Evolutionary conservation across 768 basidiomycete species (phyloP).

Genomic region (Royoungia palumana): DNA sequence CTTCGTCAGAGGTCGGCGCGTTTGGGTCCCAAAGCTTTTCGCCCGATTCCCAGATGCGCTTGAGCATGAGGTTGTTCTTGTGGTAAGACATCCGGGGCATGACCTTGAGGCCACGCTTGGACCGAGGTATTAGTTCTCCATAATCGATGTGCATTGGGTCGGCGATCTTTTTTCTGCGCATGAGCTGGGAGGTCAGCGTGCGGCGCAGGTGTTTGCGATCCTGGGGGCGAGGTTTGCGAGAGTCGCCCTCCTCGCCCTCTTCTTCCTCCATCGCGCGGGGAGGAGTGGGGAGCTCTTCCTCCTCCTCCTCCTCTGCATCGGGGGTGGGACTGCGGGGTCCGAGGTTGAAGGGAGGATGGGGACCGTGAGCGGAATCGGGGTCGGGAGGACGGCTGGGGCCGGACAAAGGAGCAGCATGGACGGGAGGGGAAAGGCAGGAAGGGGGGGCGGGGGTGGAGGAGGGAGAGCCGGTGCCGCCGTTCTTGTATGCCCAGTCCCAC

Average conservation of each 20-base stretch:
- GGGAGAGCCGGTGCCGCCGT: constrained; percentile 25
- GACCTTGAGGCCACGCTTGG: constrained; percentile 11
- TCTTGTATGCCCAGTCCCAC: constrained; percentile 82
- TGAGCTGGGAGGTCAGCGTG: not conserved
- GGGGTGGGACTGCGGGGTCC: constrained; percentile 17
- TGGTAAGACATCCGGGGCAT: not conserved
- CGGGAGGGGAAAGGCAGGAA: not conserved
- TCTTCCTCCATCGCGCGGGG: constrained; percentile 63
- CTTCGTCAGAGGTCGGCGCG: constrained; percentile 22
- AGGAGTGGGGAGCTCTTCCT: constrained; percentile 42
- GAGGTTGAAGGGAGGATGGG: not conserved
- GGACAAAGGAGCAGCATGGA: not conserved
- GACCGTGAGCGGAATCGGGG: not conserved
- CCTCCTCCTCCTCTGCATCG: constrained; percentile 38
- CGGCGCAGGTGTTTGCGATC: constrained; percentile 6
- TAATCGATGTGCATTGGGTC: constrained; percentile 19
- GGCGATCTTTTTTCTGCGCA: constrained; percentile 8
- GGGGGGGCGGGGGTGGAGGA: constrained; percentile 4
- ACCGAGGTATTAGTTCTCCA: constrained; percentile 11
- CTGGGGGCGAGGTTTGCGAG: constrained; percentile 14
- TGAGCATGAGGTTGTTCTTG: not conserved
- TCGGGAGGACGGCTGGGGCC: constrained; percentile 8
- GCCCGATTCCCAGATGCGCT: constrained; percentile 15
- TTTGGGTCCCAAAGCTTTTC: constrained; percentile 18
- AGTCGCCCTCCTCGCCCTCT: constrained; percentile 41